Evolutionary conservation across 495 filamentous ascomycete genomes (phyloP).

Genomic region (Aspergillus carlsbadensis): DNA sequence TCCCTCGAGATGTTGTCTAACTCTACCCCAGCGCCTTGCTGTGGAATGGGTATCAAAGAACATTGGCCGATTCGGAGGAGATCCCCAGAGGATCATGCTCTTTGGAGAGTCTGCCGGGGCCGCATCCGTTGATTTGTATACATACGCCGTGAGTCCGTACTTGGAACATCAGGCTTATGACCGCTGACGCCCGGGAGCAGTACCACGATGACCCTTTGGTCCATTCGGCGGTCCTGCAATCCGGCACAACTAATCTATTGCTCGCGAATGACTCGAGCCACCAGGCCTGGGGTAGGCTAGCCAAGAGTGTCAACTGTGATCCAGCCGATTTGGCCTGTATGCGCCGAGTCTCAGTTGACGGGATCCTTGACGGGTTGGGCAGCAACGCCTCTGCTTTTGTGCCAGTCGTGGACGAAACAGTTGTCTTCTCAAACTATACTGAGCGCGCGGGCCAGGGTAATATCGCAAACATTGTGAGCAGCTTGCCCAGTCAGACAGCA

Average conservation of each 20-base stretch:
- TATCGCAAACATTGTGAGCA: no score
- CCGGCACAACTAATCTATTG: conserved; percentile 12
- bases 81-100: not conserved
- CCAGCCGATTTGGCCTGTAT: conserved; percentile 11
- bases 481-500: no score
- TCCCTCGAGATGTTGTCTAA: not conserved
- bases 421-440: conserved; percentile 19
- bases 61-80: not conserved
- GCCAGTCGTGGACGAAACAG: conserved; percentile 17
- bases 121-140: not conserved
- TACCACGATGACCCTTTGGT: conserved; percentile 15
- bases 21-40: not conserved
- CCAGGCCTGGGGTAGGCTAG: conserved; percentile 13
- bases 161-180: not conserved
- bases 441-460: no score
- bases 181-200: not conserved
- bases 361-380: not conserved
- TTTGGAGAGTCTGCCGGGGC: not conserved
- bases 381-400: conserved; percentile 13
- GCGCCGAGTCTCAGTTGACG: conserved; percentile 4
- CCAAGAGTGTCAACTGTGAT: conserved; percentile 12
- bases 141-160: not conserved
- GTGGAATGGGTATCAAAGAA: not conserved
- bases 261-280: conserved; percentile 10
- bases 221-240: conserved; percentile 13